phyloP scores from a whole-genome alignment of 139 green algal genomes.

The Axilococcus clingmanii region DNA sequence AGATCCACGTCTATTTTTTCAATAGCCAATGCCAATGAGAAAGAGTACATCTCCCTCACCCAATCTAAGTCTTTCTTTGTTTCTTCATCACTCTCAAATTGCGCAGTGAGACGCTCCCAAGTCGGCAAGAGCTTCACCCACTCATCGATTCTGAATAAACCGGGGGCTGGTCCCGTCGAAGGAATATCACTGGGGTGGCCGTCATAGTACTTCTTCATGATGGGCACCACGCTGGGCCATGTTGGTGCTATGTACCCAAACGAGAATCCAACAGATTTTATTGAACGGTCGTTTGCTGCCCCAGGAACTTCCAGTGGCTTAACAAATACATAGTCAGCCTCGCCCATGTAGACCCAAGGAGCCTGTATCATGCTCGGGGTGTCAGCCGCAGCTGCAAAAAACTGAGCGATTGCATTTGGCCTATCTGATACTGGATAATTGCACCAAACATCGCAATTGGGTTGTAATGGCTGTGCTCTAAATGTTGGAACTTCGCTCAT shows the following conservation, averaged over 20 bases:
- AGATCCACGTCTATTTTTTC: conserved; percentile 28
- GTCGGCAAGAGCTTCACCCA: conserved; percentile 25
- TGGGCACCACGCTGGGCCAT: conserved; percentile 11
- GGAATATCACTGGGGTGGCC: conserved; percentile 29
- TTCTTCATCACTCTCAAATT: conserved; percentile 55
- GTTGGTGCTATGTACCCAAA: conserved; percentile 63
- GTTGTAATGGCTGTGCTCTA: conserved; percentile 35
- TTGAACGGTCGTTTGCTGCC: conserved; percentile 25
- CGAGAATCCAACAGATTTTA: conserved; percentile 39
- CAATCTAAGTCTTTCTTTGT: conserved; percentile 44
- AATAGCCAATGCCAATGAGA: conserved; percentile 31
- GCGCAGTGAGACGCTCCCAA: conserved; percentile 48
- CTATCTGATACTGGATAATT: conserved; percentile 79
- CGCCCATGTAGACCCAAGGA: conserved; percentile 74
- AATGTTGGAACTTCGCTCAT: conserved; percentile 57
- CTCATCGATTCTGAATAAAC: conserved; percentile 21
- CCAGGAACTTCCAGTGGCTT: conserved; percentile 34
- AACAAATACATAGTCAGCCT: conserved; percentile 78
- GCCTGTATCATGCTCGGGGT: conserved; percentile 35
- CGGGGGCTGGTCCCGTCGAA: conserved; percentile 28
- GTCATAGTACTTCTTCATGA: conserved; percentile 42
- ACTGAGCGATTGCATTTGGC: conserved; percentile 72
- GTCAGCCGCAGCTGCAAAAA: conserved; percentile 42
- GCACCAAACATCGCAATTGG: conserved; percentile 52
- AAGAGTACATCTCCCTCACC: conserved; percentile 87